Evolutionary conservation across 148 eudicot genomes (phyloP).

Genomic region (Agrostemma githago): DNA sequence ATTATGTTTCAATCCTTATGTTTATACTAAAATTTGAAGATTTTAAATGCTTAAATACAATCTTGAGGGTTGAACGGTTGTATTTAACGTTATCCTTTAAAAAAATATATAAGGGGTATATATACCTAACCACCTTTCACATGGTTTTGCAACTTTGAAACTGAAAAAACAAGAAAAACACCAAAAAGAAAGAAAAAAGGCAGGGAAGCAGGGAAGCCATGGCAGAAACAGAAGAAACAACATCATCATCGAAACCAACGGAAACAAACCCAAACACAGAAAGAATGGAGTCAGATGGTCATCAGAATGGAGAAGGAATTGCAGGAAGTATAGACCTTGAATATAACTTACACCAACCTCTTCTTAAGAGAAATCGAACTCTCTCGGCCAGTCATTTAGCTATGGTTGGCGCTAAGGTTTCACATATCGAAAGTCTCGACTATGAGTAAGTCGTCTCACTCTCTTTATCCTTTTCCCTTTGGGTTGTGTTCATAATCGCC

Average conservation of each 20-base stretch:
- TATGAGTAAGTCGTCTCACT: slow-evolving; percentile 52
- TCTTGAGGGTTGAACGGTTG: too few species aligned
- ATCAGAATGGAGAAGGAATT: slow-evolving; percentile 28
- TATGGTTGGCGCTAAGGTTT: slow-evolving; percentile 80
- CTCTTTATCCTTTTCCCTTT: not conserved
- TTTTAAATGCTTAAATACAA: too few species aligned
- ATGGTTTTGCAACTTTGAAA: not conserved
- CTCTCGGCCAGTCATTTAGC: slow-evolving; percentile 68
- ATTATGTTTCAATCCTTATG: too few species aligned
- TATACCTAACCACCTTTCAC: not conserved
- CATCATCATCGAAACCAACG: slow-evolving; percentile 7
- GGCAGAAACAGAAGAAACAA: slow-evolving; percentile 13
- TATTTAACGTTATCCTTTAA: too few species aligned
- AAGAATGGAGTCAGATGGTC: slow-evolving; percentile 29
- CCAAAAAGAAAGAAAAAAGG: not conserved
- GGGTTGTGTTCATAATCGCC: not conserved
- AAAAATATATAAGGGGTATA: not conserved
- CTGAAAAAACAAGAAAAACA: not conserved
- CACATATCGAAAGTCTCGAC: slow-evolving; percentile 72
- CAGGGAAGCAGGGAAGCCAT: not conserved
- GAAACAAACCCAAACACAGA: not conserved
- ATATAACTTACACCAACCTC: slow-evolving; percentile 44
- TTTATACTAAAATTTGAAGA: too few species aligned
- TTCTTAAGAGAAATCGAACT: slow-evolving; percentile 53
- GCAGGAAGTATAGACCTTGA: slow-evolving; percentile 46